Conservation (phyloP, 164 flowering plant genomes). For the Vitis cinerea region DNA sequence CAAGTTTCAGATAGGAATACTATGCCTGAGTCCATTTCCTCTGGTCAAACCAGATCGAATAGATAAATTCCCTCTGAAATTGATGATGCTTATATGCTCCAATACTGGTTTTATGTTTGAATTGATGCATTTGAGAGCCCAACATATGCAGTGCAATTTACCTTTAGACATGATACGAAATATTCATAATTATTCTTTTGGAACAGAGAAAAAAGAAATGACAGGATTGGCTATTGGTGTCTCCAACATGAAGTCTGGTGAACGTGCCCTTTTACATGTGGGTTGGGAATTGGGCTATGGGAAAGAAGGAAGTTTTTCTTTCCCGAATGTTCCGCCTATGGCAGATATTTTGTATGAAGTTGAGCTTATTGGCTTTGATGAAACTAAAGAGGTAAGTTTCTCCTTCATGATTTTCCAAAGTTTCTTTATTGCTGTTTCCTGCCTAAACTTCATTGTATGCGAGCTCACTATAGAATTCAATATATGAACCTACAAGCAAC, state of each 20-base stretch:
- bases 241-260: slow-evolving; percentile 87
- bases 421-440: background rate
- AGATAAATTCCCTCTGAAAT: no score
- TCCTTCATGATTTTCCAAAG: background rate
- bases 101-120: no score
- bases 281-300: slow-evolving; percentile 97
- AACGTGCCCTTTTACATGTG: slow-evolving; percentile 79
- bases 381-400: slow-evolving; percentile 79
- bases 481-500: no score
- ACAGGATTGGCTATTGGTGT: slow-evolving; percentile 82
- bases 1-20: no score
- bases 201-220: slow-evolving; percentile 85
- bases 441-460: no score
- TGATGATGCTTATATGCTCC: no score
- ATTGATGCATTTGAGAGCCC: no score
- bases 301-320: slow-evolving; percentile 93
- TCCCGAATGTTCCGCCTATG: slow-evolving; percentile 97
- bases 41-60: no score
- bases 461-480: no score
- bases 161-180: background rate
- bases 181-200: slow-evolving; percentile 9
- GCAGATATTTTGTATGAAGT: slow-evolving; percentile 90
- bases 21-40: no score
- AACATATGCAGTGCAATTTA: background rate
- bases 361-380: slow-evolving; percentile 97